Conservation (phyloP, 345 rosid species). For the Leavenworthia alabamica region DNA sequence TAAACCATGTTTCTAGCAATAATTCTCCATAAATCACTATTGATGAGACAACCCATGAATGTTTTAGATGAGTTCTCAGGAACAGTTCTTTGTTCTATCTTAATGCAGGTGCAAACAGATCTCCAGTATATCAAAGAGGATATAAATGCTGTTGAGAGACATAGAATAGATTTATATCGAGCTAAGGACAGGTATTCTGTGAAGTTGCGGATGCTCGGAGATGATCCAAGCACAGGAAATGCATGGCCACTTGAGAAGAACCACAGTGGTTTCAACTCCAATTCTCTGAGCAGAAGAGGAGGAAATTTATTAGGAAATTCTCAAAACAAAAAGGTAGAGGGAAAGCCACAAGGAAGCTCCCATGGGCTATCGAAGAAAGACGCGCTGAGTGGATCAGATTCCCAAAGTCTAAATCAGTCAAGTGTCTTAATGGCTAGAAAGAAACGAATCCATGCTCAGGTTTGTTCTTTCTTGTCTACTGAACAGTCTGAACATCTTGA, state of each 20-base stretch:
- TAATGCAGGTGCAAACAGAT: constrained; percentile 68
- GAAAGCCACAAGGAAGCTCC: constrained; percentile 60
- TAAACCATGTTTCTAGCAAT: background rate
- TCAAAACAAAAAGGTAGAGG: constrained; percentile 58
- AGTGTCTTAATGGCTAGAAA: constrained; percentile 66
- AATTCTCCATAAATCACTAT: background rate
- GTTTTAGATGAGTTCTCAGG: constrained; percentile 6
- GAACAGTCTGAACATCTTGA: constrained; percentile 13
- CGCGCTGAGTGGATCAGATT: constrained; percentile 55
- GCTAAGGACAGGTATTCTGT: constrained; percentile 74
- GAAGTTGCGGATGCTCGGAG: constrained; percentile 82
- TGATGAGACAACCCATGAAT: background rate
- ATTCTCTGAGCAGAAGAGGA: constrained; percentile 54
- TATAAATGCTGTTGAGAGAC: constrained; percentile 78
- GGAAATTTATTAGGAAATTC: constrained; percentile 48
- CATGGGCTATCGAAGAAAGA: constrained; percentile 70
- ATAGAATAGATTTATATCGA: constrained; percentile 72
- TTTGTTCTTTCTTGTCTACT: constrained; percentile 32
- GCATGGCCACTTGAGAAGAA: constrained; percentile 59
- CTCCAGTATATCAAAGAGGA: constrained; percentile 88
- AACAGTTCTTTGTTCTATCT: background rate
- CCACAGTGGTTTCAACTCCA: constrained; percentile 41
- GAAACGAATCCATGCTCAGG: constrained; percentile 90
- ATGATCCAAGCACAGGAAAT: constrained; percentile 57
- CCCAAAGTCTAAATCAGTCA: constrained; percentile 66